Base-by-base conservation (phyloP, 148 eudicot genomes). In the Dysphania ambrosioides region DNA sequence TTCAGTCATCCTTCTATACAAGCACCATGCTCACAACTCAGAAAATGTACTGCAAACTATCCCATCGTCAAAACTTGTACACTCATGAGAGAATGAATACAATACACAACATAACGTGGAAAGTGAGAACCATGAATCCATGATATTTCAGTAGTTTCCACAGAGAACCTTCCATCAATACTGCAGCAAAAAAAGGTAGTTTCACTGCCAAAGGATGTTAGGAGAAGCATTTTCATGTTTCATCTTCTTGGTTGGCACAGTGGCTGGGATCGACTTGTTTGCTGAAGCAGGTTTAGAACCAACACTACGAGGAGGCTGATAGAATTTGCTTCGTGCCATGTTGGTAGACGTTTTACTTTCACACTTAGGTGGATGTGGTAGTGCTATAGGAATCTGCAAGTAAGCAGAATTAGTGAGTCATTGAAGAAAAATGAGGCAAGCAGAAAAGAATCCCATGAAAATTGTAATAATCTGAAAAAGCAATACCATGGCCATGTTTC, bases 221-320 rank as follows among this genome's bases (percentile, higher is more conserved):
- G 85, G 85, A 60, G 85, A 84, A 73, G 85, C 70, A 74, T 86
- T 86, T 70, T 82, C 87, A 3, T 82, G 82, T 44, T 21, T 73
- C 60, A 75, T 86, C 80, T 67, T 86, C 80, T 71, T 84, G 47
- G 67, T 58, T 31, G 21, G 57, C 27, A 44, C 47, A 3, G 49
- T 65, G 66, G 64, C 47, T 56, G 79, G 63, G 58, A 76, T 35
- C 16, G 69, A 6, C 71, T 76, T 76, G 63, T 66, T 80, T 72
- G 40, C 83, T 34, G 59, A 34, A 72, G 34, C 66, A 26, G 38
- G 73, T 69, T 82, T 83, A 35, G 81, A 72, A 53, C 79, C 66
- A 34, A 73, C 79, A 38, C 66, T 76, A 71, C 78, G 82, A 78
- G 84, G 83, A 29, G 83, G 86, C 38, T 66, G 82, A 42, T 84